Evolutionary conservation across 768 basidiomycete species (phyloP), one percentile per base, ranked within the genome.

Genomic region (Leucogyrophana mollusca): DNA sequence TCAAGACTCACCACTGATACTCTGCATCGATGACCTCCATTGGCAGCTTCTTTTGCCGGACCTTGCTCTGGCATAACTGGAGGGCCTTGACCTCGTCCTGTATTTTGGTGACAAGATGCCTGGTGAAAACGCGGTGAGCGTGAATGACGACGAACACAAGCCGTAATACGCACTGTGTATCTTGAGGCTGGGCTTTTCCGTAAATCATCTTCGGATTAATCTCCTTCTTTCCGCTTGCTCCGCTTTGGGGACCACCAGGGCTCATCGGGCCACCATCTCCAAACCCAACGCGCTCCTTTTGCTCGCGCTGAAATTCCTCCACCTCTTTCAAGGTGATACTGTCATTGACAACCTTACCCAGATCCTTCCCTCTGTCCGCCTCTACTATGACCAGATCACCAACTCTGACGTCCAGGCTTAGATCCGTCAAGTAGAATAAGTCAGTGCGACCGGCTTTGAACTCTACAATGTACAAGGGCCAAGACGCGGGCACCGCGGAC

Each of bases 1-100:
- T 36, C 1, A 11, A 30, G 20, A 70, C 87, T 22, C 46, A 94
- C 94, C 94, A 98, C 62, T 99, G 95, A 71, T 94, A 99, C 69
- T 98, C 95, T 24, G 94, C 95, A 66, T 97, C 95, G 40, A 96
- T 85, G 48, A 99, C 94, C 67, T 97, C 92, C 95, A 99, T 99
- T 14, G 94, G 94, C 60, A 97, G 70, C 62, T 93, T 93, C 72
- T 94, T 90, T 65, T 93, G 91, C 43, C 85, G 75, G 11, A 96
- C 94, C 66, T 97, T 97, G 50, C 76, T 89, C 66, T 92, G 83
- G 56, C 94, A 96, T 45, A 97, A 72, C 58, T 90, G 85, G 35
- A 99, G 71, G 17, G 95, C 95, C 69, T 94, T 94, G 46, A 82
- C 68, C 68, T 99, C 95, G 66, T 99, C 95, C 58, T 87, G 85